Percentiles rank a stretch among this genome's conserved stretches.
Conservation (phyloP, 2,329 filamentous ascomycete species). For the Epichloe festucae region DNA sequence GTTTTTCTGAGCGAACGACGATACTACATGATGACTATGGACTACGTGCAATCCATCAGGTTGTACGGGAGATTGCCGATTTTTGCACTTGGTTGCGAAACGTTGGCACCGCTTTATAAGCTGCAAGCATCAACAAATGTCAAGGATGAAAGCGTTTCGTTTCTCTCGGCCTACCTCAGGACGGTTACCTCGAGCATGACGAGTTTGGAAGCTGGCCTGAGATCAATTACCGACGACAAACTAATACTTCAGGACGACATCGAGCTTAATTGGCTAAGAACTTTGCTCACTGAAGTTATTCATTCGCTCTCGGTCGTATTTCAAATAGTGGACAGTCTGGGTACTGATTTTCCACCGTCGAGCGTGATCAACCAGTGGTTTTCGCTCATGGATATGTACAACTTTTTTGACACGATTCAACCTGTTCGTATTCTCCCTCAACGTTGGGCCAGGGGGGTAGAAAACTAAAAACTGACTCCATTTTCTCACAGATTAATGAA, state of each 20-base stretch:
- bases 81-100: conserved; percentile 13
- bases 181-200: conserved; percentile 35
- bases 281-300: conserved; percentile 54
- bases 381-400: conserved; percentile 51
- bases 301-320: conserved; percentile 65
- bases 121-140: conserved; percentile 14
- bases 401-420: conserved; percentile 55
- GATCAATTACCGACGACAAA: conserved; percentile 35
- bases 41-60: conserved; percentile 38
- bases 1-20: conserved; percentile 61
- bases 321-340: conserved; percentile 50
- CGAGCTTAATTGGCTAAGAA: conserved; percentile 47
- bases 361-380: conserved; percentile 60
- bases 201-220: conserved; percentile 35
- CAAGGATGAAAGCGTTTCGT: conserved; percentile 27
- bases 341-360: conserved; percentile 41
- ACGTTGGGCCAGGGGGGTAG: not conserved
- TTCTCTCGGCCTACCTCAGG: conserved; percentile 36
- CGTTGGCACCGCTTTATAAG: conserved; percentile 19
- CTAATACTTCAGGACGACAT: conserved; percentile 38
- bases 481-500: conserved; percentile 20
- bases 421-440: conserved; percentile 15
- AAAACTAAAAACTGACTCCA: not conserved
- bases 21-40: conserved; percentile 51
- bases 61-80: conserved; percentile 28